Conservation (phyloP, 345 rosid genomes). For the Bruguiera gymnorhiza region DNA sequence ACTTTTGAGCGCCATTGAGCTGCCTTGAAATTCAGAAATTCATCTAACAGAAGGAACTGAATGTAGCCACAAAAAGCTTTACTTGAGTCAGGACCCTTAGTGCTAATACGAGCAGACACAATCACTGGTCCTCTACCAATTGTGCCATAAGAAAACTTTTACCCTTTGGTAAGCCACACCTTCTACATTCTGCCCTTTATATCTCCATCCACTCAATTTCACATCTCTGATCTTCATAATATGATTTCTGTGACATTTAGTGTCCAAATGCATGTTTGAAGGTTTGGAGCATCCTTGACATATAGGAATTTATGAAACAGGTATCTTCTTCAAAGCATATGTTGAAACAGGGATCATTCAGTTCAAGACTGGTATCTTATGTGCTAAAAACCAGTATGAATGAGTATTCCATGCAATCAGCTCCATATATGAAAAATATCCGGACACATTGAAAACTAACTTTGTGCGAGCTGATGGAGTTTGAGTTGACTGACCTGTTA, state of each 20-base stretch:
- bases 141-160: too few species aligned
- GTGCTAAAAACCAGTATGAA: background rate
- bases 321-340: too few species aligned
- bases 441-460: background rate
- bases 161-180: background rate
- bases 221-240: background rate
- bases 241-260: background rate
- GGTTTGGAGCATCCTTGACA: background rate
- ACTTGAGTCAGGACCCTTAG: too few species aligned
- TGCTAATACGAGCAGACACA: too few species aligned
- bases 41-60: too few species aligned
- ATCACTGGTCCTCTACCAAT: too few species aligned
- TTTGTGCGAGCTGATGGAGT: background rate
- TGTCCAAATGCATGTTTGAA: background rate
- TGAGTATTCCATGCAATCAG: background rate
- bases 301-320: background rate
- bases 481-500: slow-evolving; percentile 41
- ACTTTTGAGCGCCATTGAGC: too few species aligned
- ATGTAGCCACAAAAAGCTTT: too few species aligned
- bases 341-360: too few species aligned
- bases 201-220: background rate
- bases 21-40: too few species aligned
- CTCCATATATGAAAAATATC: slow-evolving; percentile 4
- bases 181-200: background rate
- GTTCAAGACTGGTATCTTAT: too few species aligned